Conservation (phyloP, 768 basidiomycete species). For the Naganishia antarctica region DNA sequence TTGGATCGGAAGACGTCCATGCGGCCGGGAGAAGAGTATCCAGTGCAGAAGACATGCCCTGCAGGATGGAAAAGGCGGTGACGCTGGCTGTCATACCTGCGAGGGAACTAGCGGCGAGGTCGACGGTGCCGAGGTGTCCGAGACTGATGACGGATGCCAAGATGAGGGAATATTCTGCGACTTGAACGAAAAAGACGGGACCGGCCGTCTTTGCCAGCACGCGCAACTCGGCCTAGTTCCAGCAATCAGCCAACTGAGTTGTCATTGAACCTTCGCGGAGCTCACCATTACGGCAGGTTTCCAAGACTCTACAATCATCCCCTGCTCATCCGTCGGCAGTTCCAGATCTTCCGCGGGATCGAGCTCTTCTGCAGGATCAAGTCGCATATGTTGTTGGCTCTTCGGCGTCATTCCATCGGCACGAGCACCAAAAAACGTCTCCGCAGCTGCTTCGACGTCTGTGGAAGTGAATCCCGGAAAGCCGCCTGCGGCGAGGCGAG, state of each 20-base stretch:
- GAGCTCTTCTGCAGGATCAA: conserved; percentile 46
- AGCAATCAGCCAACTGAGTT: not conserved
- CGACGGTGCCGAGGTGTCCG: conserved; percentile 83
- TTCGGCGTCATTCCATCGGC: conserved; percentile 36
- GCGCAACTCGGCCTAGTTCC: conserved; percentile 37
- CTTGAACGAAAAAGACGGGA: conserved; percentile 44
- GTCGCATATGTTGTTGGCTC: conserved; percentile 35
- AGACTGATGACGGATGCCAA: conserved; percentile 78
- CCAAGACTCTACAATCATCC: conserved; percentile 34
- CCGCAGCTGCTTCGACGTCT: conserved; percentile 33
- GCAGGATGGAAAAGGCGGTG: conserved; percentile 72
- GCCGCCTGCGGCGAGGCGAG: conserved; percentile 6
- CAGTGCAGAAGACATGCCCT: conserved; percentile 74
- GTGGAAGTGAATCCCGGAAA: conserved; percentile 18
- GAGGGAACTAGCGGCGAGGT: conserved; percentile 68
- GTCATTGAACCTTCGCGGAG: conserved; percentile 32
- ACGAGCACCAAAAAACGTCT: conserved; percentile 29
- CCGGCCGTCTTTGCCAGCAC: conserved; percentile 37
- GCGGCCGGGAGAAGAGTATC: conserved; percentile 92
- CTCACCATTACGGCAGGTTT: conserved; percentile 37
- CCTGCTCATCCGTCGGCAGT: conserved; percentile 35
- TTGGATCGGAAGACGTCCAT: conserved; percentile 82
- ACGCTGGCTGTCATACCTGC: conserved; percentile 52
- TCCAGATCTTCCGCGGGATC: conserved; percentile 41
- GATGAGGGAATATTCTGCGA: conserved; percentile 72